Evolutionary conservation across 345 rosid genomes (phyloP).

Genomic region (thale cress (Arabidopsis thaliana)): TAIR10.1 NC_003070.9:859501-860000

Average conservation of each 20-base stretch:
- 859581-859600: conserved; percentile 45
- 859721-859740: neutral
- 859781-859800: neutral
- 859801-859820: neutral
- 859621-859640: neutral
- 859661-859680: neutral
- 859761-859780: neutral
- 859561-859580: conserved; percentile 60
- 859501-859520: conserved; percentile 79
- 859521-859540: conserved; percentile 68
- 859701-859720: conserved; percentile 5
- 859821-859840: neutral
- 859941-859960: neutral
- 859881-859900: neutral
- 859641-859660: conserved; percentile 12
- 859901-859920: neutral
- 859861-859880: neutral
- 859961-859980: neutral
- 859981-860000: too few relatives aligned
- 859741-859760: neutral
- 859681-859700: conserved; percentile 1
- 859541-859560: conserved; percentile 56
- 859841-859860: neutral
- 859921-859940: neutral
- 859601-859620: neutral